A percentile compares a stretch with the other conserved stretches of the same genome.
Conservation (phyloP, 2,329 filamentous ascomycete species). For the Trichoderma atroviride region DNA sequence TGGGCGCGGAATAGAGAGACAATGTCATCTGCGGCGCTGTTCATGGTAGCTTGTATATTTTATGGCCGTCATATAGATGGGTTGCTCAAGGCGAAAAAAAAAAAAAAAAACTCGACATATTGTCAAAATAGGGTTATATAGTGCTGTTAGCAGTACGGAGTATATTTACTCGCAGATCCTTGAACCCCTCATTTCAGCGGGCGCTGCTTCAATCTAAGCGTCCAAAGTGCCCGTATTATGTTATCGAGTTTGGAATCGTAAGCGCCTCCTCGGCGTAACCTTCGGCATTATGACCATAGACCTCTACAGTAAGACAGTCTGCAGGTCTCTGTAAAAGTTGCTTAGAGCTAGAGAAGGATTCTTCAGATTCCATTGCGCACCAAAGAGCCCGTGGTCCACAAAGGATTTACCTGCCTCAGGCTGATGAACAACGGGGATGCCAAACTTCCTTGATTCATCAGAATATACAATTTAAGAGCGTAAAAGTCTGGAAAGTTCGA, state of each 20-base stretch:
- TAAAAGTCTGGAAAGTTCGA: slow-evolving; percentile 54
- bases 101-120: background rate
- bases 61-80: background rate
- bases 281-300: no score
- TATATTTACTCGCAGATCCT: background rate
- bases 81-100: background rate
- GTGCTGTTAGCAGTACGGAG: background rate
- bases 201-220: background rate
- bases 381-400: no score
- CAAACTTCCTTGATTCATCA: slow-evolving; percentile 43
- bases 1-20: background rate
- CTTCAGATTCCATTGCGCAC: no score
- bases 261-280: no score
- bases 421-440: slow-evolving; percentile 37
- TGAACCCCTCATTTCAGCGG: background rate
- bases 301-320: no score
- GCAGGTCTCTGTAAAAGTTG: no score
- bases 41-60: background rate
- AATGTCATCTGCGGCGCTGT: background rate
- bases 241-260: no score
- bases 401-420: background rate
- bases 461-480: slow-evolving; percentile 52
- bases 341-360: no score
- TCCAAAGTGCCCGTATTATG: background rate
- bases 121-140: background rate